Evolutionary conservation across 345 rosid species (phyloP).

Genomic region (Acer yangbiense): DNA sequence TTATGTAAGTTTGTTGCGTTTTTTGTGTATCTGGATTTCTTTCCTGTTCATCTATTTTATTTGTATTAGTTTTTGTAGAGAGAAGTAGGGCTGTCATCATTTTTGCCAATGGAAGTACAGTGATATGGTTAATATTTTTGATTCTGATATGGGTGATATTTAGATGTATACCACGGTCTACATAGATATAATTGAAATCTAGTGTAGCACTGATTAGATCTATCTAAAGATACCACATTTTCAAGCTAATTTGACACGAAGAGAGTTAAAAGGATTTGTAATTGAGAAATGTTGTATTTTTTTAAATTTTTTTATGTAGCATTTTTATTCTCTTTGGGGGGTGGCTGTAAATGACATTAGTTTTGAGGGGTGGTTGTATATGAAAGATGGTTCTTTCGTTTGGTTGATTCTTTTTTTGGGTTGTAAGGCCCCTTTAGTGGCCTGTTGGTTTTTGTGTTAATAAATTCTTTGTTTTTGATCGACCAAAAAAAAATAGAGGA

Average conservation of each 20-base stretch:
- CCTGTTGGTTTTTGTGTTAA: not conserved
- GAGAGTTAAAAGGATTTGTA: not conserved
- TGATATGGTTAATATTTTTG: not conserved
- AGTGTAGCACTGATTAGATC: not conserved
- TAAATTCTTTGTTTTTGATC: not conserved
- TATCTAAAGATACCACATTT: not conserved
- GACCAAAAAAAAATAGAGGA: not conserved
- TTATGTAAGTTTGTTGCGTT: not conserved
- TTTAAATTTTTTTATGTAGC: too few relatives aligned
- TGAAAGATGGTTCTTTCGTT: not conserved
- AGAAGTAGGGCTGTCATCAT: not conserved
- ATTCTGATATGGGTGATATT: not conserved
- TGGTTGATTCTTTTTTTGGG: too few relatives aligned
- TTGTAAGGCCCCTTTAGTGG: too few relatives aligned
- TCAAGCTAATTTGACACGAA: not conserved
- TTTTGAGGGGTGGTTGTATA: not conserved
- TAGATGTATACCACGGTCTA: not conserved
- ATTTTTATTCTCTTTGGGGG: not conserved
- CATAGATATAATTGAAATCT: too few relatives aligned
- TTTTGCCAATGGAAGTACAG: not conserved
- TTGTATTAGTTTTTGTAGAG: not conserved
- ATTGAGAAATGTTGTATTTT: not conserved
- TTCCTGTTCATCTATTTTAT: not conserved
- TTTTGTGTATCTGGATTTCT: not conserved
- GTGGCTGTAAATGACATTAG: not conserved